phyloP scores from a whole-genome alignment of 2,329 filamentous ascomycete species.

The Hymenoscyphus infarciens region DNA sequence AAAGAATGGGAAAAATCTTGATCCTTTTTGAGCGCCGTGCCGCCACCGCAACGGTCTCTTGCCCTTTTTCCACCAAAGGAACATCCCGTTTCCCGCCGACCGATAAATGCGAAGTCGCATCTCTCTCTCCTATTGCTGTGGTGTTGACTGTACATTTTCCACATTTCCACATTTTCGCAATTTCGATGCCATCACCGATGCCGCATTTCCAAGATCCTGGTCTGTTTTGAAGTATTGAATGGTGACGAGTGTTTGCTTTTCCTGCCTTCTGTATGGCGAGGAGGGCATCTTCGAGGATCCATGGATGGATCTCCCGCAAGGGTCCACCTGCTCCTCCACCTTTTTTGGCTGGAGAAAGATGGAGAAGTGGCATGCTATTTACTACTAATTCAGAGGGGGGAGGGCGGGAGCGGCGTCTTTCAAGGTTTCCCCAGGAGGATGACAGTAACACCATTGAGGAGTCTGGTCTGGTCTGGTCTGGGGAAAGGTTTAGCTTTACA shows the following conservation, averaged over 20 bases:
- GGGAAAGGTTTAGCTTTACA: too few relatives aligned
- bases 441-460: not conserved
- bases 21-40: not conserved
- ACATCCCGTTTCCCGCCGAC: not conserved
- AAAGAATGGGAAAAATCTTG: not conserved
- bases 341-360: slow-evolving; percentile 2
- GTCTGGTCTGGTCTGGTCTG: not conserved
- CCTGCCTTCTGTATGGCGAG: not conserved
- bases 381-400: not conserved
- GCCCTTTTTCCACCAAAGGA: not conserved
- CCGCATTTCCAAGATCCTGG: not conserved
- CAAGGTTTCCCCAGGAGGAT: too few relatives aligned
- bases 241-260: not conserved
- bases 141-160: not conserved
- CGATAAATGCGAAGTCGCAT: not conserved
- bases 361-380: not conserved
- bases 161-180: too few relatives aligned
- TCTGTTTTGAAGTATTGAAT: not conserved
- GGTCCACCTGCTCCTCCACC: not conserved
- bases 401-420: not conserved
- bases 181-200: not conserved
- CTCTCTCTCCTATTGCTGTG: not conserved
- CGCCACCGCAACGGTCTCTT: not conserved
- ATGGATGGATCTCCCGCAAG: not conserved
- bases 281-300: not conserved